These are phyloP conservation scores for Penicillium taxi DNA, from an alignment of 495 filamentous ascomycete genomes.

Conservation along the genomic window DNA sequence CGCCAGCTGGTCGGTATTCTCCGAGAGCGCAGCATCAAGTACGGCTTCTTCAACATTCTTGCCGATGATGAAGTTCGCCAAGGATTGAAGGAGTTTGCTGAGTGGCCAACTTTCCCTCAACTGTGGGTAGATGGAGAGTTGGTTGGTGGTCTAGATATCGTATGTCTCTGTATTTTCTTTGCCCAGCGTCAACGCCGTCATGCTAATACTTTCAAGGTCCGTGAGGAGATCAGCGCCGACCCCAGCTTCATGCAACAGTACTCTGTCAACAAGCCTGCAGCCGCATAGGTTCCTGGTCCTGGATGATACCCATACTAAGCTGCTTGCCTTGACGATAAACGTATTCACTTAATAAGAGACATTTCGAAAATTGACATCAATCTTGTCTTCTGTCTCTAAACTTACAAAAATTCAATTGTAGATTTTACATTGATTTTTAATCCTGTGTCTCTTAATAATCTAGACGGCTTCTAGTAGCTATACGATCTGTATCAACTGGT, in stretches of 20 bases:
- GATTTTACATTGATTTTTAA: no score
- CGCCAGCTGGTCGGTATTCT: conserved; percentile 78
- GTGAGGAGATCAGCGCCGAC: conserved; percentile 65
- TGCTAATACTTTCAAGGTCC: conserved; percentile 49
- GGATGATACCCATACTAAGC: conserved; percentile 20
- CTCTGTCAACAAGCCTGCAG: conserved; percentile 35
- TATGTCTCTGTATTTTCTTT: conserved; percentile 42
- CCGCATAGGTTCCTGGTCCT: conserved; percentile 7
- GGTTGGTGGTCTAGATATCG: conserved; percentile 93
- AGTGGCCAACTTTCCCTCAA: conserved; percentile 96
- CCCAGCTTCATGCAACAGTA: conserved; percentile 70
- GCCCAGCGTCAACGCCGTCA: neutral
- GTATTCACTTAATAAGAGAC: conserved; percentile 12
- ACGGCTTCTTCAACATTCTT: conserved; percentile 98
- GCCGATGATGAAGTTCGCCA: conserved; percentile 97
- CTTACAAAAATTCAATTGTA: neutral
- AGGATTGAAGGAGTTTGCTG: conserved; percentile 87
- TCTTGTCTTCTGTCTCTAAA: neutral
- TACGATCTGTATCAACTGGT: no score
- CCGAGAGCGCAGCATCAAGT: conserved; percentile 81
- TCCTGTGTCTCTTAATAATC: no score
- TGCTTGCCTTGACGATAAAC: conserved; percentile 16
- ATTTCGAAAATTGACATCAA: neutral
- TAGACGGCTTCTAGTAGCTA: no score
- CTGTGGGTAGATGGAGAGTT: conserved; percentile 76